Conservation (phyloP, 225 moss, liverwort and hornwort species). For the Antitrichia curtipendula region DNA sequence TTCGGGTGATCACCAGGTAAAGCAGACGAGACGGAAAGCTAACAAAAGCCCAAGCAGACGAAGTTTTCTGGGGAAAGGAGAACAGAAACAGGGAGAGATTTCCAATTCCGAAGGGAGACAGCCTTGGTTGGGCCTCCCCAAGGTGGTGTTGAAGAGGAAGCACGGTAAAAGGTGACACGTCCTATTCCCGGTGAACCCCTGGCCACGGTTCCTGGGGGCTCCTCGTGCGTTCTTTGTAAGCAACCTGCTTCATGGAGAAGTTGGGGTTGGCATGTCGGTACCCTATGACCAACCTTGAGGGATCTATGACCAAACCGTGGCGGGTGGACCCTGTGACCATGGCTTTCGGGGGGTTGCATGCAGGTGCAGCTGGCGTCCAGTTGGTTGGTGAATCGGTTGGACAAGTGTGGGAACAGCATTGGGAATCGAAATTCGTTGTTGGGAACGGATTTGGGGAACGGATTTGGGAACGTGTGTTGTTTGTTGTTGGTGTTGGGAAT, state of each 20-base stretch:
- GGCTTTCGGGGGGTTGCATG: neutral
- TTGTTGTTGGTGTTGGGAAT: too few species aligned
- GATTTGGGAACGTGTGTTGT: neutral
- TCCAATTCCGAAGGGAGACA: neutral
- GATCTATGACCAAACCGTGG: neutral
- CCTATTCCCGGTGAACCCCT: neutral
- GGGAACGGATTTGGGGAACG: neutral
- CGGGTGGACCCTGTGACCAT: neutral
- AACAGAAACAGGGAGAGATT: neutral
- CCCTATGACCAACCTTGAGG: neutral
- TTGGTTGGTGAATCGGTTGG: neutral
- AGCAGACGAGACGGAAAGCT: neutral
- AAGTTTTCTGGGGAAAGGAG: neutral
- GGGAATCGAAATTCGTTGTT: neutral
- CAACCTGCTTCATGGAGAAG: neutral
- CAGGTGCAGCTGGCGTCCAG: neutral
- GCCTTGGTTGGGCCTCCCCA: too few species aligned
- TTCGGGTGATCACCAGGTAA: neutral
- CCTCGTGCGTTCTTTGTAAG: constrained; percentile 32
- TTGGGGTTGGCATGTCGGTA: neutral
- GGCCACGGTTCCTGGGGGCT: too few species aligned
- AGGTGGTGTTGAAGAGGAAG: neutral
- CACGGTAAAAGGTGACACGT: neutral
- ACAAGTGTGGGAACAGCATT: neutral
- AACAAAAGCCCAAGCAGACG: neutral